These are phyloP conservation scores for Amanita molliuscula DNA, from an alignment of 768 basidiomycete species.

Conservation along the genomic window DNA sequence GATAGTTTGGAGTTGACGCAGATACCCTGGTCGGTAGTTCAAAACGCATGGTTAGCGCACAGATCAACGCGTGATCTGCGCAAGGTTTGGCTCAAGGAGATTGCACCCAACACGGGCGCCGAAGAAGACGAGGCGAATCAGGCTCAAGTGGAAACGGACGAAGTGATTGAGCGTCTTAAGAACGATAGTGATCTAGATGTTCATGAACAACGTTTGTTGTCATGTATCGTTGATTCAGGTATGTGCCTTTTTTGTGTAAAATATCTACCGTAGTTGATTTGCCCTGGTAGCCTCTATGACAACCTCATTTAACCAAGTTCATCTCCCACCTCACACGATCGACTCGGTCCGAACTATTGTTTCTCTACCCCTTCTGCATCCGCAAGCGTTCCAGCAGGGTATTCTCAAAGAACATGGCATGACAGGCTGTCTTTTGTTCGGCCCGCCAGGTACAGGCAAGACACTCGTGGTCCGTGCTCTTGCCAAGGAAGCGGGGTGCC, in stretches of 20 bases:
- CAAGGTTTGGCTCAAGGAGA: slow-evolving; percentile 36
- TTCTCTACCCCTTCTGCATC: slow-evolving; percentile 79
- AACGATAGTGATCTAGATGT: slow-evolving; percentile 64
- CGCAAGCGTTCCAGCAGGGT: slow-evolving; percentile 78
- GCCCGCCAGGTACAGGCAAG: slow-evolving; percentile 87
- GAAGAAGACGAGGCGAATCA: slow-evolving; percentile 20
- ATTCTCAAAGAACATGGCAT: slow-evolving; percentile 88
- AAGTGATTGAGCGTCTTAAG: slow-evolving; percentile 68
- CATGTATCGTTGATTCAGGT: slow-evolving; percentile 83
- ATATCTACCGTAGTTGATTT: slow-evolving; percentile 8
- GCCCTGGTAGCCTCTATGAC: slow-evolving; percentile 50
- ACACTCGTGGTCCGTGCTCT: slow-evolving; percentile 84
- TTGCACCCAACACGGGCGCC: slow-evolving; percentile 10
- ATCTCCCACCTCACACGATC: slow-evolving; percentile 79
- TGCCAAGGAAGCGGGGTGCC: slow-evolving; percentile 87
- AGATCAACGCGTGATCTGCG: slow-evolving; percentile 39
- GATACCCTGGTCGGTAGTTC: slow-evolving; percentile 59
- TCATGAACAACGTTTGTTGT: slow-evolving; percentile 74
- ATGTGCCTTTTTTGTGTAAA: slow-evolving; percentile 15
- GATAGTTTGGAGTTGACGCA: slow-evolving; percentile 42
- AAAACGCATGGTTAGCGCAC: slow-evolving; percentile 55
- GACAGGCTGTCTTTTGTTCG: slow-evolving; percentile 86
- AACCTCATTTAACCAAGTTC: slow-evolving; percentile 82
- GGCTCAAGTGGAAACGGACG: slow-evolving; percentile 40
- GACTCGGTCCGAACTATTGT: slow-evolving; percentile 90